Conservation (phyloP, 2,329 filamentous ascomycete genomes). For the Chaetomium globosum region DNA sequence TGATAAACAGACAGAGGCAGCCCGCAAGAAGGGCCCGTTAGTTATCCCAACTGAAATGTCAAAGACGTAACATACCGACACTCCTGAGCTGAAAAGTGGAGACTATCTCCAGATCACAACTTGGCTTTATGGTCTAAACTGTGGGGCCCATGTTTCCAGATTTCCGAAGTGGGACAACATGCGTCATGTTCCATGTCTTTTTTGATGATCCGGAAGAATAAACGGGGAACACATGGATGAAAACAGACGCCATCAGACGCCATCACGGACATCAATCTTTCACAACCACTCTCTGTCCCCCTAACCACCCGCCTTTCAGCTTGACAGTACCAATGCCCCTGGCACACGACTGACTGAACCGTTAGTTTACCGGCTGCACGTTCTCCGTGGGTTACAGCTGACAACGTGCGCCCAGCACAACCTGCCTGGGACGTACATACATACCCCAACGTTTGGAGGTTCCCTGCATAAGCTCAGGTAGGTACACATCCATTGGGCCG, state of each 20-base stretch:
- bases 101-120: neutral
- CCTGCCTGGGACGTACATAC: no score
- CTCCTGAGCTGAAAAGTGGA: slow-evolving; percentile 1
- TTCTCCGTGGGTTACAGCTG: neutral
- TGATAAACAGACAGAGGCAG: slow-evolving; percentile 3
- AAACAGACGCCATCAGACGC: neutral
- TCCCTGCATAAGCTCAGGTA: neutral
- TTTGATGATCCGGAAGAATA: slow-evolving; percentile 2
- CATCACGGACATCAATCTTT: neutral
- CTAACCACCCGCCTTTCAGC: neutral
- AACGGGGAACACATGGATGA: neutral
- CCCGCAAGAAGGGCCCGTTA: neutral
- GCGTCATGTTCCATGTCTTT: slow-evolving; percentile 17
- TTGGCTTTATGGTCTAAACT: slow-evolving; percentile 3
- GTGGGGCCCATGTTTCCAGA: neutral
- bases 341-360: neutral
- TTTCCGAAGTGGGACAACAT: slow-evolving; percentile 2
- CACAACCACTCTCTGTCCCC: neutral
- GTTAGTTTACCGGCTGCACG: neutral
- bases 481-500: slow-evolving; percentile 4
- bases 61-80: slow-evolving; percentile 3
- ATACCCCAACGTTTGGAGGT: neutral
- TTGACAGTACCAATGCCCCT: neutral
- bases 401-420: neutral
- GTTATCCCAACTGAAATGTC: neutral